Percentiles rank a stretch among this genome's conserved stretches.
phyloP scores from a whole-genome alignment of 2,329 filamentous ascomycete species.

The Trichoderma aggressivum region DNA sequence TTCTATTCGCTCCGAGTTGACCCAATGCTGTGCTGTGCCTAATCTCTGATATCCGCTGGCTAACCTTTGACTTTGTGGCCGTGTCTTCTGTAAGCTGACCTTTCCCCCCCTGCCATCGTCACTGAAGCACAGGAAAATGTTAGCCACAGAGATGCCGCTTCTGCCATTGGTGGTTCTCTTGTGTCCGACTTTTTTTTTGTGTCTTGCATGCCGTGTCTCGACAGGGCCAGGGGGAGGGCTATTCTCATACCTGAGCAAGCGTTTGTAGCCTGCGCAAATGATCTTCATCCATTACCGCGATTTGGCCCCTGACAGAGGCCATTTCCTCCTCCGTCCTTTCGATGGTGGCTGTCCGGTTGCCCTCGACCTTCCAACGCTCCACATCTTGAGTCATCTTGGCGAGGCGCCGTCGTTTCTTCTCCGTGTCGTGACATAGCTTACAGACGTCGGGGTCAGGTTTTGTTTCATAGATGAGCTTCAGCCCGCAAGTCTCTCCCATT shows the following conservation, averaged over 20 bases:
- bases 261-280: conserved; percentile 36
- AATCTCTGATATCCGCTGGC: conserved; percentile 15
- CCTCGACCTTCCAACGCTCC: conserved; percentile 72
- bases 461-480: conserved; percentile 82
- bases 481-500: conserved; percentile 92
- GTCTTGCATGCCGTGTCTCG: not conserved
- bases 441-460: conserved; percentile 63
- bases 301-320: conserved; percentile 59
- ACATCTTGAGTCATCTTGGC: conserved; percentile 73
- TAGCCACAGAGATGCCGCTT: conserved; percentile 21
- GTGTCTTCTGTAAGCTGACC: conserved; percentile 22
- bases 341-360: conserved; percentile 70
- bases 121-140: conserved; percentile 20
- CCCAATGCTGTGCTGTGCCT: conserved; percentile 13
- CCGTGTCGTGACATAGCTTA: conserved; percentile 83
- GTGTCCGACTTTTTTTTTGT: not conserved
- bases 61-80: conserved; percentile 17
- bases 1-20: conserved; percentile 15
- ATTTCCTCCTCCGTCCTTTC: conserved; percentile 69
- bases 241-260: conserved; percentile 32
- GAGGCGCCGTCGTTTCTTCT: conserved; percentile 75
- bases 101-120: conserved; percentile 10
- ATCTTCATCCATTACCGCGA: conserved; percentile 45
- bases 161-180: conserved; percentile 1
- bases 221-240: not conserved